Percentiles rank a stretch among this genome's conserved stretches.
Conservation (phyloP, 2,329 filamentous ascomycete genomes). For the Paecilomyces formosus region DNA sequence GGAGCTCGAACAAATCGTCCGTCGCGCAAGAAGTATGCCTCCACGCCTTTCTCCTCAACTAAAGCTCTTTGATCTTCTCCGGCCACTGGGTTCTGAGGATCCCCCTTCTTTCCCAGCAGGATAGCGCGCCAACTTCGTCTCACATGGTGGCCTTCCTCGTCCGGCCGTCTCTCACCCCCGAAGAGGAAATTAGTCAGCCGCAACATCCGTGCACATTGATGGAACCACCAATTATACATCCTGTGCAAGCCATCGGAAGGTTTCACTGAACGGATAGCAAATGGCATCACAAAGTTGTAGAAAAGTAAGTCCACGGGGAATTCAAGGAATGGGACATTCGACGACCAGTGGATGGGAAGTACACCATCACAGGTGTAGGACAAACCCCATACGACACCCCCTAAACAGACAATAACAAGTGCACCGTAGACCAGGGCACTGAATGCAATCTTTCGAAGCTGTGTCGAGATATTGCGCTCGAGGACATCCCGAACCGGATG, state of each 20-base stretch:
- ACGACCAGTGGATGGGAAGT: slow-evolving; percentile 87
- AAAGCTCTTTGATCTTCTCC: slow-evolving; percentile 20
- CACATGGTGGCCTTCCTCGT: slow-evolving; percentile 69
- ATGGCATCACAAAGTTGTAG: slow-evolving; percentile 92
- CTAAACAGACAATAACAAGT: slow-evolving; percentile 84
- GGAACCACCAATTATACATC: slow-evolving; percentile 96
- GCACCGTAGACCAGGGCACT: slow-evolving; percentile 93
- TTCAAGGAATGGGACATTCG: slow-evolving; percentile 83
- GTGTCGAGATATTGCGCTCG: slow-evolving; percentile 83
- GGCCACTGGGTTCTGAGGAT: slow-evolving; percentile 27
- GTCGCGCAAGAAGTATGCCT: slow-evolving; percentile 54
- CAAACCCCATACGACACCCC: slow-evolving; percentile 92
- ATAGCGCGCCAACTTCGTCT: slow-evolving; percentile 51
- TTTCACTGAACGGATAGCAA: slow-evolving; percentile 75
- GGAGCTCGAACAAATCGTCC: slow-evolving; percentile 87
- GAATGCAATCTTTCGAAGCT: slow-evolving; percentile 92
- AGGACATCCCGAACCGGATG: slow-evolving; percentile 95
- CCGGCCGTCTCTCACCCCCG: slow-evolving; percentile 61
- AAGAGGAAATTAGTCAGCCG: slow-evolving; percentile 91
- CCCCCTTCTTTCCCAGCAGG: slow-evolving; percentile 29
- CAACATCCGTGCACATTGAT: slow-evolving; percentile 69
- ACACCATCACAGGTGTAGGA: slow-evolving; percentile 60
- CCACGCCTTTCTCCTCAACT: slow-evolving; percentile 32
- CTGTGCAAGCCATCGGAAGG: slow-evolving; percentile 75
- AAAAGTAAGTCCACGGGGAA: slow-evolving; percentile 92